These are phyloP conservation scores for Micractinium sp. DNA, from an alignment of 139 green algal genomes.

Conservation along the genomic window DNA sequence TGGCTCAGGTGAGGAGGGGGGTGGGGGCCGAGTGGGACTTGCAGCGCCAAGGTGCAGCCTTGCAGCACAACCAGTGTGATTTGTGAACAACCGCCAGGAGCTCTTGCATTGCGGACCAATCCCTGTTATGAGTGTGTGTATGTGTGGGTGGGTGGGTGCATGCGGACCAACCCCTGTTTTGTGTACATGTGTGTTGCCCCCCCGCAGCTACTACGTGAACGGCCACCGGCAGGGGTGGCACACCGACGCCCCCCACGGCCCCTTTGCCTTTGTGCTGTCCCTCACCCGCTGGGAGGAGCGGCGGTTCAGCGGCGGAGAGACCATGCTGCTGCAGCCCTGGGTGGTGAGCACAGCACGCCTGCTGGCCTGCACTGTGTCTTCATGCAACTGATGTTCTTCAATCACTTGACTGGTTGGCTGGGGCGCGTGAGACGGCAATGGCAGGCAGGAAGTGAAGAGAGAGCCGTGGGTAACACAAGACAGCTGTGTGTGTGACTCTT, in stretches of 20 bases:
- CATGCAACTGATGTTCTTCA: too few relatives aligned
- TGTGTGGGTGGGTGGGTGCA: slow-evolving; percentile 37
- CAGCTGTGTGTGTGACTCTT: too few relatives aligned
- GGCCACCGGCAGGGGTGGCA: slow-evolving; percentile 50
- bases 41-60: slow-evolving; percentile 56
- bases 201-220: slow-evolving; percentile 72
- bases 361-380: too few relatives aligned
- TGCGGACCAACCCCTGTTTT: too few relatives aligned
- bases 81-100: too few relatives aligned
- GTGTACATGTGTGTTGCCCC: not conserved
- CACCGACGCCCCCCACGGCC: slow-evolving; percentile 30
- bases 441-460: too few relatives aligned
- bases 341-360: slow-evolving; percentile 12
- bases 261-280: slow-evolving; percentile 86
- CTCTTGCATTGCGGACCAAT: too few relatives aligned
- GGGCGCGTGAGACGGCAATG: too few relatives aligned
- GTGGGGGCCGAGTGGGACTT: slow-evolving; percentile 31
- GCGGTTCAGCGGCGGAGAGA: slow-evolving; percentile 81
- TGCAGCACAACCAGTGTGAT: too few relatives aligned
- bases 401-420: too few relatives aligned
- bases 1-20: slow-evolving; percentile 64
- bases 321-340: slow-evolving; percentile 54
- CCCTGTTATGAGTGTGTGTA: too few relatives aligned
- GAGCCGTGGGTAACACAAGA: too few relatives aligned
- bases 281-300: slow-evolving; percentile 74